Conservation (phyloP, 225 moss, liverwort and hornwort genomes). For the Takakia lepidozioides region DNA sequence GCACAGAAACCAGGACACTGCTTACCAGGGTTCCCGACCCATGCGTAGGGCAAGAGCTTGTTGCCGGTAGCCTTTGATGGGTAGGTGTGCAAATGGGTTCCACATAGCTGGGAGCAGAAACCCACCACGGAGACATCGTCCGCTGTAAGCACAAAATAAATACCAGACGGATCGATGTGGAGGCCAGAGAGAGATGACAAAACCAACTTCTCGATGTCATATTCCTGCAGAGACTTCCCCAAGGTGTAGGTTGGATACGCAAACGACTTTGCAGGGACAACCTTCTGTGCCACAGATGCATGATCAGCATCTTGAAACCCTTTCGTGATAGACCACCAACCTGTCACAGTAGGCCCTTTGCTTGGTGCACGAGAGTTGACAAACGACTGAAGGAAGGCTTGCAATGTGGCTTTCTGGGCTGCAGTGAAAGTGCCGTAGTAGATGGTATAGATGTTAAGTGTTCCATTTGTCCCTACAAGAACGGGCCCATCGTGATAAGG, state of each 20-base stretch:
- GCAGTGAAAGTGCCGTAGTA: no score
- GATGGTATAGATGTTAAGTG: no score
- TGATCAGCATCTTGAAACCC: conserved; percentile 10
- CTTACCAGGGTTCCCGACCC: conserved; percentile 32
- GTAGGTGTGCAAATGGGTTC: conserved; percentile 17
- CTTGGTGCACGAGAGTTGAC: conserved; percentile 7
- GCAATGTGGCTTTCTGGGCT: conserved; percentile 12
- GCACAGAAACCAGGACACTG: conserved; percentile 46
- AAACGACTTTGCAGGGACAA: conserved; percentile 7
- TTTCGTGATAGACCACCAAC: conserved; percentile 45
- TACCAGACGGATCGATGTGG: conserved; percentile 12
- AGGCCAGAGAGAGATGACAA: conserved; percentile 14
- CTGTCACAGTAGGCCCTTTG: conserved; percentile 25
- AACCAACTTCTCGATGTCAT: conserved; percentile 14
- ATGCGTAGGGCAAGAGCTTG: conserved; percentile 25
- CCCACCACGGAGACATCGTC: conserved; percentile 33
- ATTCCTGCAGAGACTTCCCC: conserved; percentile 16
- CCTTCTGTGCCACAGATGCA: conserved; percentile 18
- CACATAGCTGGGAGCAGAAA: conserved; percentile 41
- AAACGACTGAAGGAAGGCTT: conserved; percentile 24
- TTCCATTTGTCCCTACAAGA: no score
- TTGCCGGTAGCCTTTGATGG: conserved; percentile 8
- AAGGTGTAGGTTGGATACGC: conserved; percentile 21
- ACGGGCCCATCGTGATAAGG: no score
- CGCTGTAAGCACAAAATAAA: conserved; percentile 37